A percentile compares a stretch with the other conserved stretches of the same genome.
Conservation (phyloP, 768 basidiomycete species). For the Termitomyces sp. region DNA sequence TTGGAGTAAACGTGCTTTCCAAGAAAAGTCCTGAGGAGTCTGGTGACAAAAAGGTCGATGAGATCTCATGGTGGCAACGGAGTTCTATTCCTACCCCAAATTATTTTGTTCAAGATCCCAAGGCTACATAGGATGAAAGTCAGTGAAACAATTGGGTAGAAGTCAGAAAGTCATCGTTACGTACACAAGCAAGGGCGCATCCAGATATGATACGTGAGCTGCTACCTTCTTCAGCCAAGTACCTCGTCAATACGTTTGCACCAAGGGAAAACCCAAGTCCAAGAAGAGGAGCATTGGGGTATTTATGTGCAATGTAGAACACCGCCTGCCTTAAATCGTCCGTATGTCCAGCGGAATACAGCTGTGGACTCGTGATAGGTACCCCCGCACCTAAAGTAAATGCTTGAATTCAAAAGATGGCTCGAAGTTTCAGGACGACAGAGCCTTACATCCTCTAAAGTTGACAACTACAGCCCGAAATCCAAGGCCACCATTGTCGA, state of each 20-base stretch:
- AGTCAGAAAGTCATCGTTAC: slow-evolving; percentile 33
- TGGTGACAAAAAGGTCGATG: slow-evolving; percentile 19
- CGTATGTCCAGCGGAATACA: slow-evolving; percentile 88
- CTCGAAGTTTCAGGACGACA: slow-evolving; percentile 3
- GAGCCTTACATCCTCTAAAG: slow-evolving; percentile 79
- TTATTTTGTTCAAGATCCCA: slow-evolving; percentile 51
- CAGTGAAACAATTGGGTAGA: slow-evolving; percentile 1
- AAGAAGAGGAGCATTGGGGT: slow-evolving; percentile 76
- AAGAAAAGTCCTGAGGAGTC: slow-evolving; percentile 49
- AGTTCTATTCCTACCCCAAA: slow-evolving; percentile 27
- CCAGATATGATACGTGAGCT: slow-evolving; percentile 56
- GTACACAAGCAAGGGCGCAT: slow-evolving; percentile 70
- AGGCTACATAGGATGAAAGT: slow-evolving; percentile 31
- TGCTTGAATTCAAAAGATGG: slow-evolving; percentile 6
- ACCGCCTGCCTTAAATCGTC: slow-evolving; percentile 84
- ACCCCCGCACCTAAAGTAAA: slow-evolving; percentile 66
- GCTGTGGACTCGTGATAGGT: slow-evolving; percentile 72
- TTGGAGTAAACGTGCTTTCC: slow-evolving; percentile 66
- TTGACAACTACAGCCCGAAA: slow-evolving; percentile 90
- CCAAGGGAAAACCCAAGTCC: slow-evolving; percentile 94
- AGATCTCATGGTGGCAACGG: slow-evolving; percentile 9
- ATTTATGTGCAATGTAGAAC: slow-evolving; percentile 63
- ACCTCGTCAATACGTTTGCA: slow-evolving; percentile 85
- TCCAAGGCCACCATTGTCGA: slow-evolving; percentile 79
- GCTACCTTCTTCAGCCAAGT: slow-evolving; percentile 79